Conservation (phyloP, 2,329 filamentous ascomycete genomes). For the Verticillium zaregamsianum region DNA sequence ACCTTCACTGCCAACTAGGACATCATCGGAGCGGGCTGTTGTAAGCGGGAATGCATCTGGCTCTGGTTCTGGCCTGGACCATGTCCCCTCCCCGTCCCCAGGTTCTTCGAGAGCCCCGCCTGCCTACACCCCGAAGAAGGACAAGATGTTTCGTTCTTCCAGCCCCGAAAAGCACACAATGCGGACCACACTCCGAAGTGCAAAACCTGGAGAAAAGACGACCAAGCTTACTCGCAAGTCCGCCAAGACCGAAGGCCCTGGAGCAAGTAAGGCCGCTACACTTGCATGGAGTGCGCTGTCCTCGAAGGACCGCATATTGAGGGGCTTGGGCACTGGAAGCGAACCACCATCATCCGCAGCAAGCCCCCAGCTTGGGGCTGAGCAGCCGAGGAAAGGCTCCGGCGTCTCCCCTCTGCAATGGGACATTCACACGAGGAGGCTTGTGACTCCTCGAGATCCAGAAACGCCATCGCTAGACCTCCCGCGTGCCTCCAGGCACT, state of each 20-base stretch:
- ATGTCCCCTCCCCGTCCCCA: constrained; percentile 17
- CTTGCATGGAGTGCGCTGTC: constrained; percentile 54
- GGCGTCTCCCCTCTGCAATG: constrained; percentile 36
- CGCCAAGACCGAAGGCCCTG: constrained; percentile 39
- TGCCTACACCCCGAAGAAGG: constrained; percentile 26
- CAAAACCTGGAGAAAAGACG: constrained; percentile 38
- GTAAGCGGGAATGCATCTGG: constrained; percentile 3
- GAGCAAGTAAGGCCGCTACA: constrained; percentile 60
- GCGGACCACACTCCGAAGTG: constrained; percentile 55
- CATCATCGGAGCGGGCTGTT: constrained; percentile 43
- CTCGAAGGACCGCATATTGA: constrained; percentile 30
- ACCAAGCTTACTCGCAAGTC: constrained; percentile 34
- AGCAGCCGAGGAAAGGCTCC: constrained; percentile 24
- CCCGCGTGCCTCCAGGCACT: constrained; percentile 27
- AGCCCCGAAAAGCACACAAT: constrained; percentile 60
- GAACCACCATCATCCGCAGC: constrained; percentile 14
- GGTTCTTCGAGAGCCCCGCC: constrained; percentile 21
- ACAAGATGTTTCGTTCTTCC: constrained; percentile 39
- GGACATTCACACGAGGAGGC: constrained; percentile 51
- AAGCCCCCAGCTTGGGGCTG: constrained; percentile 21
- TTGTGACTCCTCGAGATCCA: constrained; percentile 37
- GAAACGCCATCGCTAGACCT: constrained; percentile 18
- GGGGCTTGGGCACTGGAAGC: constrained; percentile 19
- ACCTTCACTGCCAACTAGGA: constrained; percentile 49
- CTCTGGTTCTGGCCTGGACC: constrained; percentile 16